phyloP scores from a whole-genome alignment of 768 basidiomycete species.

The Astraeus odoratus region DNA sequence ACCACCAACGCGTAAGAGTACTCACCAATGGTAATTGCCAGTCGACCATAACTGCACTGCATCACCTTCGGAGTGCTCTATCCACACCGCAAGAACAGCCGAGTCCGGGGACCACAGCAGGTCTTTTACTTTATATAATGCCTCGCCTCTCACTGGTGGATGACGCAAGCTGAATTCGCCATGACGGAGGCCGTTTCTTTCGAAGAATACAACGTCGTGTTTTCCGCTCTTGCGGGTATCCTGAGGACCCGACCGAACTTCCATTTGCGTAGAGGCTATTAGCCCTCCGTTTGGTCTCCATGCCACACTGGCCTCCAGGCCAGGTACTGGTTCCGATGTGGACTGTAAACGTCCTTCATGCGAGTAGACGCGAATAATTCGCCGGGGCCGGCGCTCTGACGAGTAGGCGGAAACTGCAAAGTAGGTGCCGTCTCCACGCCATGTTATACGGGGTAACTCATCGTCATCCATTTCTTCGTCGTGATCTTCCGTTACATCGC shows the following conservation, averaged over 20 bases:
- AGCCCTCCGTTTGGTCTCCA: constrained; percentile 91
- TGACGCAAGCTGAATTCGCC: constrained; percentile 72
- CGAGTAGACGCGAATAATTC: constrained; percentile 26
- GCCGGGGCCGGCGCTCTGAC: constrained; percentile 18
- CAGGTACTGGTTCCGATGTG: constrained; percentile 78
- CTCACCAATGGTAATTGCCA: constrained; percentile 90
- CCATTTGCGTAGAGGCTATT: constrained; percentile 75
- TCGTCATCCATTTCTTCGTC: constrained; percentile 70
- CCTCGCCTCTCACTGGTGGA: constrained; percentile 30
- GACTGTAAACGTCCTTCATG: constrained; percentile 61
- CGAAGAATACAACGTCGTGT: constrained; percentile 90
- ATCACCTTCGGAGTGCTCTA: constrained; percentile 62
- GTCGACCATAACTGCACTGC: constrained; percentile 92
- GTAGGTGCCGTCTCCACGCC: constrained; percentile 90
- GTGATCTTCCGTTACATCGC: constrained; percentile 30
- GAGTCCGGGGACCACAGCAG: constrained; percentile 88
- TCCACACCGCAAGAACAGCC: constrained; percentile 78
- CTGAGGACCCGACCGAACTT: constrained; percentile 63
- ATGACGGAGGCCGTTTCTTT: constrained; percentile 89
- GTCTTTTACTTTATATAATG: constrained; percentile 71
- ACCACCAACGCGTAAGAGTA: not conserved
- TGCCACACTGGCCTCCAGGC: constrained; percentile 68
- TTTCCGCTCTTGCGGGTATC: constrained; percentile 57
- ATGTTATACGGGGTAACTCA: constrained; percentile 64
- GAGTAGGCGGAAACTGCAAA: constrained; percentile 81